phyloP scores from a whole-genome alignment of 106 monocot genomes.

The Dendrobium catenatum region DNA sequence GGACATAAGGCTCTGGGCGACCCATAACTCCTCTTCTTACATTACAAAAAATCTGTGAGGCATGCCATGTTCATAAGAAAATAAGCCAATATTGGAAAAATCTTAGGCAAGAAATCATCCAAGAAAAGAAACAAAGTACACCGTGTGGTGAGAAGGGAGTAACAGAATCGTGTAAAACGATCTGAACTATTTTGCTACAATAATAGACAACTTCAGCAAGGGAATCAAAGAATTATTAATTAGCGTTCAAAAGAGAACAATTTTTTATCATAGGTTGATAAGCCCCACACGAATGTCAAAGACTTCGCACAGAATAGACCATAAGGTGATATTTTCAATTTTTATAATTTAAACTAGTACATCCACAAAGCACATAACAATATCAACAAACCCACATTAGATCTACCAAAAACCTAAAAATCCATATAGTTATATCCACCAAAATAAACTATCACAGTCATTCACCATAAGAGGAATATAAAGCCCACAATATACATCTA shows the following conservation, averaged over 20 bases:
- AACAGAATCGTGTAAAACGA: background rate
- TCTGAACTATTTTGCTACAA: background rate
- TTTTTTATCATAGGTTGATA: background rate
- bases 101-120: background rate
- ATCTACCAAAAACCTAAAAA: background rate
- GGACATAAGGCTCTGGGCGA: conserved; percentile 78
- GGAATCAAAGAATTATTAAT: background rate
- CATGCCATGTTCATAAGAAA: background rate
- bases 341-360: conserved; percentile 1
- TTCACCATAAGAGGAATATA: background rate
- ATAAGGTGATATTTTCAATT: background rate
- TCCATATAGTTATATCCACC: background rate
- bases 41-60: background rate
- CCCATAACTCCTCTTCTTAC: conserved; percentile 38
- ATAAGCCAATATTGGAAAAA: background rate
- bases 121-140: background rate
- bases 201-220: background rate
- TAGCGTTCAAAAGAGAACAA: background rate
- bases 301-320: background rate
- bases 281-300: background rate
- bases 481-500: background rate
- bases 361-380: background rate
- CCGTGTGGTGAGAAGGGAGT: background rate
- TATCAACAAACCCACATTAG: background rate
- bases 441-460: background rate